Evolutionary conservation across 768 basidiomycete genomes (phyloP).

Genomic region (Hemileccinum impolitum): DNA sequence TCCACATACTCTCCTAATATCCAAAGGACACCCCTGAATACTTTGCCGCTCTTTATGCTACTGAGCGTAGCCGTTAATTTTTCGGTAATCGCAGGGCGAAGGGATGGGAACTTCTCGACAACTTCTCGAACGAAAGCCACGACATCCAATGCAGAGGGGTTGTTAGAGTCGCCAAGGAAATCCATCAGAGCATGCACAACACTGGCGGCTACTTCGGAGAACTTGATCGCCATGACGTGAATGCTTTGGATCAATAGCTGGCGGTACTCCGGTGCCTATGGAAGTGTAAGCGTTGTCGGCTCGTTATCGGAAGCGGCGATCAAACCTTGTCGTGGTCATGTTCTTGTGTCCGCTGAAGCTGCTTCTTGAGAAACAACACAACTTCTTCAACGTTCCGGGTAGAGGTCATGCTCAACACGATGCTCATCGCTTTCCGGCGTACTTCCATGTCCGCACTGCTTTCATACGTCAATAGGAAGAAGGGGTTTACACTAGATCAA

Average conservation of each 20-base stretch:
- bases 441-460: constrained; percentile 93
- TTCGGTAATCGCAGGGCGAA: constrained; percentile 78
- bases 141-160: too few relatives aligned
- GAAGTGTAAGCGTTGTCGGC: not conserved
- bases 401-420: constrained; percentile 90
- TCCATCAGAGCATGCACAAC: too few relatives aligned
- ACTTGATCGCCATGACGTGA: too few relatives aligned
- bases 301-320: not conserved
- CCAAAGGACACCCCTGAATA: constrained; percentile 95
- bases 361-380: constrained; percentile 95
- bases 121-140: too few relatives aligned
- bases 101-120: constrained; percentile 92
- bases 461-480: not conserved
- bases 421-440: constrained; percentile 83
- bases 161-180: too few relatives aligned
- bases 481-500: not conserved
- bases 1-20: constrained; percentile 96
- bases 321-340: constrained; percentile 86
- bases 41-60: constrained; percentile 94
- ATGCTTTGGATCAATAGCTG: constrained; percentile 97
- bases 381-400: constrained; percentile 96
- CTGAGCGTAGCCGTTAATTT: too few relatives aligned
- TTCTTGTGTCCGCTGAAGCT: constrained; percentile 90
- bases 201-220: too few relatives aligned
- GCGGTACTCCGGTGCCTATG: constrained; percentile 87